These are phyloP conservation scores for Pyrenopolyporus hunteri DNA, from an alignment of 495 filamentous ascomycete genomes.

Conservation along the genomic window DNA sequence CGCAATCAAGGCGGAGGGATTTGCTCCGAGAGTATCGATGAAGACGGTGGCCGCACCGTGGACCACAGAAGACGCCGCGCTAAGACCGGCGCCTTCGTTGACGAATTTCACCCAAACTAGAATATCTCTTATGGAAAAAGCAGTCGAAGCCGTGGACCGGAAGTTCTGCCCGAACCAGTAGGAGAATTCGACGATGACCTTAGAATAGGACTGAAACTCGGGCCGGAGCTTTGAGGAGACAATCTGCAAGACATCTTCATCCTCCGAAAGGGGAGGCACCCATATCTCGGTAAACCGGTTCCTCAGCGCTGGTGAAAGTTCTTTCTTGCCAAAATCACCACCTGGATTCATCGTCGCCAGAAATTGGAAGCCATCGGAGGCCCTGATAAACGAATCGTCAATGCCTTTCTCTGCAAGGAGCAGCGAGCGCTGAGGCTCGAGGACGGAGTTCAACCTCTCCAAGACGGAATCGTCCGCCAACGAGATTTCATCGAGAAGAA, in stretches of 20 bases:
- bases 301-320: conserved; percentile 91
- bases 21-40: conserved; percentile 92
- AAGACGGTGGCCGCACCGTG: conserved; percentile 96
- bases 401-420: conserved; percentile 93
- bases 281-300: conserved; percentile 99
- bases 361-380: conserved; percentile 87
- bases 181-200: conserved; percentile 80
- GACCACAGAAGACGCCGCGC: conserved; percentile 57
- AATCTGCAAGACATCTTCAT: conserved; percentile 86
- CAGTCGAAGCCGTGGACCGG: conserved; percentile 70
- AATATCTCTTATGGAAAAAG: conserved; percentile 87
- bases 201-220: conserved; percentile 56
- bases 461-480: conserved; percentile 97
- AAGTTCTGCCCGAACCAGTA: conserved; percentile 89
- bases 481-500: conserved; percentile 96
- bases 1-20: conserved; percentile 82
- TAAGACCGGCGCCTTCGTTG: conserved; percentile 61
- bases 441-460: conserved; percentile 95
- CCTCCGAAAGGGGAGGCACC: conserved; percentile 83
- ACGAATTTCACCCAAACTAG: conserved; percentile 94
- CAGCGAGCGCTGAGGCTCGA: conserved; percentile 85
- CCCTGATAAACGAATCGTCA: conserved; percentile 76
- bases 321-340: conserved; percentile 96
- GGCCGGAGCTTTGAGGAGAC: conserved; percentile 71
- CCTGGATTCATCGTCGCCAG: conserved; percentile 99